Evolutionary conservation across 1,284 basidiomycete species (phyloP).

Genomic region (Ceratorhiza oryzae-sativae): DNA sequence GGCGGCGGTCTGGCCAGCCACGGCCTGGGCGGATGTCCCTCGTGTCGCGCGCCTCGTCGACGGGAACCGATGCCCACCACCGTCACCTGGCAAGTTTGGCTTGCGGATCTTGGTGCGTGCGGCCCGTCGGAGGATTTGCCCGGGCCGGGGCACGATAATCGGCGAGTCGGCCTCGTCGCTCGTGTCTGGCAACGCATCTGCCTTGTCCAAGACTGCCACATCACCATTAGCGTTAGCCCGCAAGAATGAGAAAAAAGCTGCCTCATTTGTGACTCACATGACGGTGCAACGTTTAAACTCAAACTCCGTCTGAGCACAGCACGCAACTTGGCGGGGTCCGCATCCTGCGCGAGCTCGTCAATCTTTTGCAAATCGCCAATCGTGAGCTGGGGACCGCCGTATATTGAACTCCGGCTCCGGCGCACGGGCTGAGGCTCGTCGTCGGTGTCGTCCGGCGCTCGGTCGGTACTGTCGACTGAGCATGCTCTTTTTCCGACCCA

Average conservation of each 20-base stretch:
- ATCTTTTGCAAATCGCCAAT: conserved; percentile 92
- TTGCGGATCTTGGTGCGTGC: conserved; percentile 97
- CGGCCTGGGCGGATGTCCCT: conserved; percentile 42
- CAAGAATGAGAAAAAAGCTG: no score
- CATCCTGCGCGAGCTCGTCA: conserved; percentile 90
- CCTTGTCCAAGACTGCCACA: conserved; percentile 64
- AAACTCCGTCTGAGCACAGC: conserved; percentile 85
- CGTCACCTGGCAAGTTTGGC: conserved; percentile 75
- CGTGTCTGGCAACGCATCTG: conserved; percentile 70
- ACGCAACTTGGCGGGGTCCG: conserved; percentile 84
- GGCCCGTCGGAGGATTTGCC: conserved; percentile 87
- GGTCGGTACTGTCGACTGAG: conserved; percentile 88
- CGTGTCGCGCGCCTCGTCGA: conserved; percentile 52
- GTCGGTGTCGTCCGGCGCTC: conserved; percentile 67
- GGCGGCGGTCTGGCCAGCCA: conserved; percentile 56
- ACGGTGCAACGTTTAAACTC: conserved; percentile 84
- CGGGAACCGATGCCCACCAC: conserved; percentile 79
- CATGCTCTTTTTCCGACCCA: conserved; percentile 86
- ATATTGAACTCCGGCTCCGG: conserved; percentile 69
- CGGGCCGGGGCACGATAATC: conserved; percentile 85
- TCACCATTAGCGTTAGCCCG: conserved; percentile 1
- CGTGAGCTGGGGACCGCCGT: conserved; percentile 77
- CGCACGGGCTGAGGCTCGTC: conserved; percentile 71
- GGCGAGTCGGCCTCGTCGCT: conserved; percentile 84
- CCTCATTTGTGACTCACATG: conserved; percentile 64